phyloP scores from a whole-genome alignment of 2,329 filamentous ascomycete genomes.

The Grosmannia huntii region DNA sequence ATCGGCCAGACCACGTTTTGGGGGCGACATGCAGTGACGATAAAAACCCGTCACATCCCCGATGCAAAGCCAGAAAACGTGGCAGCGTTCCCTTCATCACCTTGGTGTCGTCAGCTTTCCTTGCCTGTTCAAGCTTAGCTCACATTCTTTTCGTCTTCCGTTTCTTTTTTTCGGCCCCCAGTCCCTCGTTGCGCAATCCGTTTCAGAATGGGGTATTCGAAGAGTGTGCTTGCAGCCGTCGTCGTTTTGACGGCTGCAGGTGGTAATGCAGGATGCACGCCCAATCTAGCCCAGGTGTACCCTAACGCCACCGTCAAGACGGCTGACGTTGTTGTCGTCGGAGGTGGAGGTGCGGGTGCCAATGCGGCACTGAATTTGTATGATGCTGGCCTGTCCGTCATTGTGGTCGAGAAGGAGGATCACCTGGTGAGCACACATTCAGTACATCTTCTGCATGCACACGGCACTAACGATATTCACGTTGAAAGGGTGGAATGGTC shows the following conservation, averaged over 20 bases:
- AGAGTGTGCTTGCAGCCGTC: not conserved
- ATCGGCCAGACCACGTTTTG: not conserved
- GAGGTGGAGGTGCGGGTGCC: conserved; percentile 24
- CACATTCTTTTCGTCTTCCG: not conserved
- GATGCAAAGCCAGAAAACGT: not conserved
- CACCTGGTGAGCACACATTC: conserved; percentile 16
- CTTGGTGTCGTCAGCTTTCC: not conserved
- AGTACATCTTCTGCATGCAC: not conserved
- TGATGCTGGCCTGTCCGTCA: conserved; percentile 20
- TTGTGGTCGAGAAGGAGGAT: conserved; percentile 22
- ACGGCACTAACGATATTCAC: not conserved
- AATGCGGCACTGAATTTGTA: conserved; percentile 24
- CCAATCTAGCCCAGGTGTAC: not conserved
- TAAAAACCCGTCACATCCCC: not conserved
- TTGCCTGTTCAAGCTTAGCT: not conserved
- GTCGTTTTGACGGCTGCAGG: not conserved
- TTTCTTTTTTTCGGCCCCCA: not conserved
- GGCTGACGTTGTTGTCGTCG: conserved; percentile 22
- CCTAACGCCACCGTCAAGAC: not conserved
- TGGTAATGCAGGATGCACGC: not conserved
- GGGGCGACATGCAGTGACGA: not conserved
- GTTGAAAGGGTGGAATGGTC: conserved; percentile 32
- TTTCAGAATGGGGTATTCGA: not conserved
- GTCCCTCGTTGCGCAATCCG: not conserved
- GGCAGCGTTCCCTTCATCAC: not conserved